These are phyloP conservation scores for Microbotryum lychnidis-dioicae DNA, from an alignment of 1,284 basidiomycete species.

Conservation along the genomic window DNA sequence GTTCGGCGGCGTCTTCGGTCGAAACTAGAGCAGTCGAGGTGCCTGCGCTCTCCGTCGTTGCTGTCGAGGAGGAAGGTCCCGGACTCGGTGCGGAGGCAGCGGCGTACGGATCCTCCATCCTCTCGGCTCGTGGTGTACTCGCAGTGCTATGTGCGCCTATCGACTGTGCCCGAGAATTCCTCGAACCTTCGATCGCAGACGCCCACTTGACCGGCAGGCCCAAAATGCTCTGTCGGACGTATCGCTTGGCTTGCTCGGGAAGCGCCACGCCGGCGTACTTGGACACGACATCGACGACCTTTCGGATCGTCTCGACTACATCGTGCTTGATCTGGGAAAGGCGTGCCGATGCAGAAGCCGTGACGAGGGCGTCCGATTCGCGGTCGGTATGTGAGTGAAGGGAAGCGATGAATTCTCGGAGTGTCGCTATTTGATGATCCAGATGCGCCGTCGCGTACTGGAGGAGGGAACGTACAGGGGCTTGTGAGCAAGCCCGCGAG, in stretches of 20 bases:
- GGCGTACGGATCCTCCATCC: slow-evolving; percentile 11
- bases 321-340: slow-evolving; percentile 67
- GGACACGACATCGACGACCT: slow-evolving; percentile 78
- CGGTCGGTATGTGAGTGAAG: slow-evolving; percentile 43
- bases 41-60: not conserved
- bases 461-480: not conserved
- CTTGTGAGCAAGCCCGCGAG: not conserved
- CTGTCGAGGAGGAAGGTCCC: too few relatives aligned
- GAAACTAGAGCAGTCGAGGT: slow-evolving; percentile 44
- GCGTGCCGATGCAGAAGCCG: slow-evolving; percentile 54
- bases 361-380: slow-evolving; percentile 44
- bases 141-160: slow-evolving; percentile 8
- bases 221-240: slow-evolving; percentile 72
- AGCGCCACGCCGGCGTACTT: slow-evolving; percentile 75
- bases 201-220: slow-evolving; percentile 74
- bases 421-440: slow-evolving; percentile 72
- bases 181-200: slow-evolving; percentile 33
- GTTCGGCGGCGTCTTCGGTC: slow-evolving; percentile 59
- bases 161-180: not conserved
- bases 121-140: slow-evolving; percentile 20
- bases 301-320: slow-evolving; percentile 73
- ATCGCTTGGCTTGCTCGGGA: slow-evolving; percentile 68
- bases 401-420: slow-evolving; percentile 69
- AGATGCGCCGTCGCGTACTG: slow-evolving; percentile 81
- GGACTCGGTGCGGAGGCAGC: not conserved